Percentiles rank a stretch among this genome's conserved stretches.
Conservation (phyloP, 169 alveolate genomes). For the Theileria orientalis region DNA sequence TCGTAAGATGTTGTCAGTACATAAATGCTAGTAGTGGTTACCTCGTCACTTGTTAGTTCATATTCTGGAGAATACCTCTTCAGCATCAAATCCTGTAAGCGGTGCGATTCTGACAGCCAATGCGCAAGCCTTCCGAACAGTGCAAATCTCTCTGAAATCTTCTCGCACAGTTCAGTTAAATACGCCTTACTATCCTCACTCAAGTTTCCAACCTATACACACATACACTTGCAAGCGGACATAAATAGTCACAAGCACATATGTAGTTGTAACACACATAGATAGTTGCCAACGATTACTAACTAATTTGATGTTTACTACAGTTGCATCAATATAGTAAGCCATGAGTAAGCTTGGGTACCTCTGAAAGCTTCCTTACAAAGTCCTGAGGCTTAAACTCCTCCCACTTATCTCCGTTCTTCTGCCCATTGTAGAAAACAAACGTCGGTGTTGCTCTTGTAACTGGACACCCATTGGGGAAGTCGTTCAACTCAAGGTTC, state of each 20-base stretch:
- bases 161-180: conserved; percentile 31
- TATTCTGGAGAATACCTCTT: background rate
- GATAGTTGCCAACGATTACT: too few relatives aligned
- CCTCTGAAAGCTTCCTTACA: conserved; percentile 32
- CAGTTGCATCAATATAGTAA: too few relatives aligned
- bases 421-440: conserved; percentile 39
- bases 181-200: conserved; percentile 24
- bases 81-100: conserved; percentile 33
- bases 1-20: too few relatives aligned
- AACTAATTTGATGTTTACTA: too few relatives aligned
- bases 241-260: too few relatives aligned
- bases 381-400: conserved; percentile 64
- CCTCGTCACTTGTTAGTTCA: background rate
- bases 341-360: background rate
- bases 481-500: conserved; percentile 70
- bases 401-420: conserved; percentile 41
- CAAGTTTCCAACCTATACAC: conserved; percentile 18
- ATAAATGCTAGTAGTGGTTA: background rate
- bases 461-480: conserved; percentile 68
- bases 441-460: conserved; percentile 73
- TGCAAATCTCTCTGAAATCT: conserved; percentile 31
- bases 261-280: too few relatives aligned
- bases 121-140: conserved; percentile 46
- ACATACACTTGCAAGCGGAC: too few relatives aligned
- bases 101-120: conserved; percentile 42